Evolutionary conservation across 345 rosid species (phyloP).

Genomic region (Acer negundo): DNA sequence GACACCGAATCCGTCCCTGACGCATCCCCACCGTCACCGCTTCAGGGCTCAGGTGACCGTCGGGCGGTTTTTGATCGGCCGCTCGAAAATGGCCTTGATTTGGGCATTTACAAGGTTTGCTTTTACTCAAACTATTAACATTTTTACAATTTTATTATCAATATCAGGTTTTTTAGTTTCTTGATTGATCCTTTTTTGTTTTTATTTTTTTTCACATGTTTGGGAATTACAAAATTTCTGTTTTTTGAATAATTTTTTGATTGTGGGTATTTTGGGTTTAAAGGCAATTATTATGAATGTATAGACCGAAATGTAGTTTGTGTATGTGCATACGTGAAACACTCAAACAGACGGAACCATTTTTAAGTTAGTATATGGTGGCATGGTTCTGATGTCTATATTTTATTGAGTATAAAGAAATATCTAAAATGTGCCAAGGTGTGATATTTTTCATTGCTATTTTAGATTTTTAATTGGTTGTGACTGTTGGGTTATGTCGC

Average conservation of each 20-base stretch:
- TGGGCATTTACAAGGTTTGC: constrained; percentile 73
- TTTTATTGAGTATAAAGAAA: no score
- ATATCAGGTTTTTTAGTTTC: not conserved
- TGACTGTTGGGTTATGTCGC: constrained; percentile 12
- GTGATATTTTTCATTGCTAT: no score
- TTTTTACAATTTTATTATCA: not conserved
- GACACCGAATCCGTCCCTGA: constrained; percentile 36
- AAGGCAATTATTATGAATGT: not conserved
- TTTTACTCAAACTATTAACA: not conserved
- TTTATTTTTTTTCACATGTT: not conserved
- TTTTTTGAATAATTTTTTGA: no score
- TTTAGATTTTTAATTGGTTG: not conserved
- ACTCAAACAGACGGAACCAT: no score
- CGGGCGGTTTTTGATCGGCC: constrained; percentile 46
- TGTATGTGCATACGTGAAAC: not conserved
- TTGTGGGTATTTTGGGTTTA: not conserved
- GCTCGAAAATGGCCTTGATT: constrained; percentile 78
- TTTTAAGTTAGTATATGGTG: no score
- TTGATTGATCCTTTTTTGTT: no score
- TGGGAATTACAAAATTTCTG: no score
- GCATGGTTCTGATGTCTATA: no score
- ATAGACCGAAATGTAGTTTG: not conserved
- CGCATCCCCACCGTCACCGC: constrained; percentile 25
- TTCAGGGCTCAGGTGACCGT: constrained; percentile 24
- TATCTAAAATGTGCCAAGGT: no score